phyloP scores from a whole-genome alignment of 164 flowering plant species.

The Vitis labrusca region DNA sequence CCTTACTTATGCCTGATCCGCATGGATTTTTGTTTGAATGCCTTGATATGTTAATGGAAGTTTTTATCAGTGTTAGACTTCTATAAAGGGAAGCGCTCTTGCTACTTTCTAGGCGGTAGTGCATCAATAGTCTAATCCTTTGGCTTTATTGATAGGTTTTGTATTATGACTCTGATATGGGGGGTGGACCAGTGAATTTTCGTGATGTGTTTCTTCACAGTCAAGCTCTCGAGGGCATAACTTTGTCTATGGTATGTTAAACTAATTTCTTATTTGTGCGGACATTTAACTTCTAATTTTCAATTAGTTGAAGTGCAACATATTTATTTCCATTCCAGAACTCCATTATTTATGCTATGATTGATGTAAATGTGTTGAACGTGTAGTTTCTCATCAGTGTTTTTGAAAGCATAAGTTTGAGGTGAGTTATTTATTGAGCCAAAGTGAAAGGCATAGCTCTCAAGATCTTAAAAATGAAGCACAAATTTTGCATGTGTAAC shows the following conservation, averaged over 20 bases:
- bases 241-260: slow-evolving; percentile 72
- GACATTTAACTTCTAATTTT: neutral
- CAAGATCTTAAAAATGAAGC: neutral
- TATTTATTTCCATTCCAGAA: neutral
- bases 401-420: neutral
- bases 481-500: no score
- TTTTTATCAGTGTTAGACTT: no score
- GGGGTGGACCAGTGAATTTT: slow-evolving; percentile 75
- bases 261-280: neutral
- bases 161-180: slow-evolving; percentile 71
- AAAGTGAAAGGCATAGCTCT: neutral
- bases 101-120: neutral
- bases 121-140: slow-evolving; percentile 1
- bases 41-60: neutral
- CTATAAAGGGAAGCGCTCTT: no score
- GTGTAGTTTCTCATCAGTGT: neutral
- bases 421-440: neutral
- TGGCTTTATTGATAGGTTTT: slow-evolving; percentile 45
- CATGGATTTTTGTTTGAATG: neutral
- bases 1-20: neutral
- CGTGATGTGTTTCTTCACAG: slow-evolving; percentile 84
- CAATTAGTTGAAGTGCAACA: neutral
- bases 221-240: slow-evolving; percentile 91
- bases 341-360: neutral
- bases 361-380: no score